These are phyloP conservation scores for Yarrowia bubula DNA, from an alignment of 805 yeast genomes.

Conservation along the genomic window DNA sequence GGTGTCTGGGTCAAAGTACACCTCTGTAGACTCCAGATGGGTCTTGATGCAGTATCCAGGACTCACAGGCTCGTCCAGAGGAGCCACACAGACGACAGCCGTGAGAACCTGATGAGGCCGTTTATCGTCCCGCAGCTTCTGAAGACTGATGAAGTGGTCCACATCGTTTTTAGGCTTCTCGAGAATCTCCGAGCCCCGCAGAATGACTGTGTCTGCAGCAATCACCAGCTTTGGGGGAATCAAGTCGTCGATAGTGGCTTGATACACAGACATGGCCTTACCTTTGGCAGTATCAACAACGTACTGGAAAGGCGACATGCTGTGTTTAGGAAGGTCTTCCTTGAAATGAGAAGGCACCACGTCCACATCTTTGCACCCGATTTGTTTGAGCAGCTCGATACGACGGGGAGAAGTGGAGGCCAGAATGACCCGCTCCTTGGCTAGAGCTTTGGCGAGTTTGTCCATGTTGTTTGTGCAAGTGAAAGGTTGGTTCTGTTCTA, in stretches of 20 bases:
- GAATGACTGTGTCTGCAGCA: conserved; percentile 80
- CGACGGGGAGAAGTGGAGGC: conserved; percentile 88
- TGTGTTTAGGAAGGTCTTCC: conserved; percentile 66
- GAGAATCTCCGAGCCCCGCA: conserved; percentile 55
- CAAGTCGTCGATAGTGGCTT: conserved; percentile 41
- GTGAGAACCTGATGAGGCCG: conserved; percentile 52
- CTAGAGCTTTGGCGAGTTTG: conserved; percentile 16
- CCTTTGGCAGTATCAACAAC: conserved; percentile 66
- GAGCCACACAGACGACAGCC: conserved; percentile 51
- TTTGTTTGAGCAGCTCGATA: conserved; percentile 60
- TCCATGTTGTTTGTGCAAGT: conserved; percentile 1
- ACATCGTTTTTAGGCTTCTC: conserved; percentile 72
- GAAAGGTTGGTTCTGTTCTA: background rate
- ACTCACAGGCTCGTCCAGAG: conserved; percentile 42
- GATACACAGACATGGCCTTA: conserved; percentile 65
- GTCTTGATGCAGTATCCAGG: conserved; percentile 45
- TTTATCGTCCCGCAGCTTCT: conserved; percentile 49
- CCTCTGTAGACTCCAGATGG: conserved; percentile 46
- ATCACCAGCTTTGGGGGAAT: conserved; percentile 39
- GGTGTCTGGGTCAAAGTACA: conserved; percentile 42
- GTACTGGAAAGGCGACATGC: conserved; percentile 54
- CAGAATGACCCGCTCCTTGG: conserved; percentile 48
- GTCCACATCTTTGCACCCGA: conserved; percentile 40
- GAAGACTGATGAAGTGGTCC: conserved; percentile 50
- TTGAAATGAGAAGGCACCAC: conserved; percentile 67